Evolutionary conservation across 1,284 basidiomycete species (phyloP).

Genomic region (Sphaerobolus stellatus): DNA sequence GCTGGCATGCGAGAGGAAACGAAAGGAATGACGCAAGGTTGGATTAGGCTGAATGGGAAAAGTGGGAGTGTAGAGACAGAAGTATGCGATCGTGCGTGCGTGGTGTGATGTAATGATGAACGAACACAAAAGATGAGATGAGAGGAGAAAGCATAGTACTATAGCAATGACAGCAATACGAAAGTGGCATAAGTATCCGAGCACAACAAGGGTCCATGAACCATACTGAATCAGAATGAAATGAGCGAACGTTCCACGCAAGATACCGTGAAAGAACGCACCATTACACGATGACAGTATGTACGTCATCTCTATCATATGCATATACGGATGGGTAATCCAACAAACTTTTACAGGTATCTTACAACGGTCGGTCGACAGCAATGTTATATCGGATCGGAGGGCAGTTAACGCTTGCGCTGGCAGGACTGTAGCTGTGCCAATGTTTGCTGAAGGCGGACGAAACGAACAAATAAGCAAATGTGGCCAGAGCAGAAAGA

Average conservation of each 20-base stretch:
- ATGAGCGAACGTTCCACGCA: background rate
- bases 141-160: background rate
- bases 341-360: background rate
- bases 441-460: conserved; percentile 10
- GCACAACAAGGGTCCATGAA: conserved; percentile 1
- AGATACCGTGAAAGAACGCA: background rate
- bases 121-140: background rate
- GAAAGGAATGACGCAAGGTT: background rate
- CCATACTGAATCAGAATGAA: background rate
- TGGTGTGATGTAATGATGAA: background rate
- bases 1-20: background rate
- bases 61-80: background rate
- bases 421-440: conserved; percentile 9
- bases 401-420: conserved; percentile 4
- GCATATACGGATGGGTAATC: background rate
- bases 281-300: background rate
- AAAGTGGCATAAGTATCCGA: background rate
- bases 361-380: too few relatives aligned
- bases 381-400: background rate
- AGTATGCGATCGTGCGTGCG: background rate
- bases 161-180: conserved; percentile 7
- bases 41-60: background rate
- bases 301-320: background rate
- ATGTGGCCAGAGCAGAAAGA: background rate
- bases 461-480: background rate